Evolutionary conservation across 768 basidiomycete genomes (phyloP), one percentile per base, ranked within the genome.

Genomic region (Boletus sp.): DNA sequence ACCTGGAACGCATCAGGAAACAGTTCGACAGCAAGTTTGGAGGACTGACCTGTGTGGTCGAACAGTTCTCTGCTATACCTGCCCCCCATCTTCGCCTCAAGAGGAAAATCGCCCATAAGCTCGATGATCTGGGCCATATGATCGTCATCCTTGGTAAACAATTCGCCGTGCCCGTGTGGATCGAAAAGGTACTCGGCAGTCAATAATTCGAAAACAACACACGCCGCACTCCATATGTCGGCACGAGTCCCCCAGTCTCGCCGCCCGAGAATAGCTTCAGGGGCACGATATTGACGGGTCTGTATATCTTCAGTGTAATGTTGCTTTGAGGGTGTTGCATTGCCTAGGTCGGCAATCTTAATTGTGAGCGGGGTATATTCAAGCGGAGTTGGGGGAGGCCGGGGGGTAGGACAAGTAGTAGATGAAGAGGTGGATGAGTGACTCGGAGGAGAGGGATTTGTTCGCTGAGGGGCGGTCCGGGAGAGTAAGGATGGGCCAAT

Each of bases 281-380:
- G 94, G 29, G 90, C 83, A 59, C 94, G 88, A 71, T 97, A 97
- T 69, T 96, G 94, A 42, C 94, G 83, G n/a, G 94, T 97, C 75
- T 96, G 94, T 62, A 95, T 96, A 68, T 94, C 94, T 67, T 95
- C 94, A 9, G 94, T 96, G 70, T 84, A 97, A 70, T 96, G 93
- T 65, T 86, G 85, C 62, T 77, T 87, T n/a, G 90, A 87, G 15
- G 92, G 94, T 36, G 94, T 94, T 28, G 94, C 94, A 69, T 97
- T 97, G 28, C 94, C 94, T 44, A 97, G 76, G 75, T 97, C 94
- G 32, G 94, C 94, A 59, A 97, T 94, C 79, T 97, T 96, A 68
- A 97, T 82, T 18, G 83, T 86, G 62, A 97, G 85, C 3, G 83
- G 82, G 17, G 78, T 51, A 52, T 63, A 58, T 1, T 53, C 56